Evolutionary conservation across 495 filamentous ascomycete species (phyloP).

Genomic region (Extremus antarcticus): DNA sequence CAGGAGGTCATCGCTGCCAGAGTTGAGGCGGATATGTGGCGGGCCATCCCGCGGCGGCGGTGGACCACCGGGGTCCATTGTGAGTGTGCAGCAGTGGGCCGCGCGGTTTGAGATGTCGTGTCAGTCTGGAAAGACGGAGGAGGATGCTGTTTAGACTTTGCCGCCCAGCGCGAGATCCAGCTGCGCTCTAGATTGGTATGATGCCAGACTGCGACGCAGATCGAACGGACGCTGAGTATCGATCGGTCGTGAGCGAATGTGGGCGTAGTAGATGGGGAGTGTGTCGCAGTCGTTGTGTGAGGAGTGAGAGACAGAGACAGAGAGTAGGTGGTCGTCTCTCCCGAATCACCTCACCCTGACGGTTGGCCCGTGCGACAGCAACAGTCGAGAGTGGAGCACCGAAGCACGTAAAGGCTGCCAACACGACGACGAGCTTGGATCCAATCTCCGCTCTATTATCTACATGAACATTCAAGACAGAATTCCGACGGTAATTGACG

Average conservation of each 20-base stretch:
- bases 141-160: not conserved
- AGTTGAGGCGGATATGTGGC: slow-evolving; percentile 52
- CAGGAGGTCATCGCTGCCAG: slow-evolving; percentile 43
- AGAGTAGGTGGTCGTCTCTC: too few relatives aligned
- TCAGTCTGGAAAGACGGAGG: not conserved
- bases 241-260: not conserved
- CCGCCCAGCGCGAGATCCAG: not conserved
- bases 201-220: not conserved
- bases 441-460: too few relatives aligned
- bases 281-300: too few relatives aligned
- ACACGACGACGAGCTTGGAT: too few relatives aligned
- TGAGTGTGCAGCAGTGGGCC: not conserved
- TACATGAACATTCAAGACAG: too few relatives aligned
- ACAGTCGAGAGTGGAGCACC: too few relatives aligned
- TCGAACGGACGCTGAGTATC: not conserved
- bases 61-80: slow-evolving; percentile 1
- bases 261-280: not conserved
- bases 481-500: too few relatives aligned
- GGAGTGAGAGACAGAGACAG: too few relatives aligned
- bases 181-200: not conserved
- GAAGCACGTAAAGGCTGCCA: too few relatives aligned
- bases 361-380: too few relatives aligned
- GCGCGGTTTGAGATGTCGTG: not conserved
- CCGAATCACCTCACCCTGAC: too few relatives aligned
- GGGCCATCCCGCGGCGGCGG: slow-evolving; percentile 13